Conservation (phyloP, 2,329 filamentous ascomycete genomes). For the Aspergillus neotritici region DNA sequence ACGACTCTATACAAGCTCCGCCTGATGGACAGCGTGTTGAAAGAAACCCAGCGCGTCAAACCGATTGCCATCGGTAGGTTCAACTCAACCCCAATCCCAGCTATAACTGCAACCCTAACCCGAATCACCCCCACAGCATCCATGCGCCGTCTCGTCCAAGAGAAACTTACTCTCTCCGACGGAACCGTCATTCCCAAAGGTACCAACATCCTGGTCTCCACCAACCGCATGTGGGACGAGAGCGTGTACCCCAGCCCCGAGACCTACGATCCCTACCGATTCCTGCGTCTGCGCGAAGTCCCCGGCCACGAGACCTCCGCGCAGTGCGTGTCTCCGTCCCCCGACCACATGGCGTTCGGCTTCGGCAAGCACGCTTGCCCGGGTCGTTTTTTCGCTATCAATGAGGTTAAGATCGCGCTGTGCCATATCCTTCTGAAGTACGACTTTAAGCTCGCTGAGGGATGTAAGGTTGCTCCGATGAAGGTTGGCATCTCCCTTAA, state of each 20-base stretch:
- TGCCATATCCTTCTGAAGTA: constrained; percentile 46
- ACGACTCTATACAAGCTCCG: constrained; percentile 35
- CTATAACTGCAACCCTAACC: background rate
- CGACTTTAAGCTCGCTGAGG: constrained; percentile 35
- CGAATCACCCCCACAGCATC: background rate
- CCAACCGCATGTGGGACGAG: constrained; percentile 5
- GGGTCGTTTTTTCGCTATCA: constrained; percentile 49
- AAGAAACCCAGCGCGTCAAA: constrained; percentile 35
- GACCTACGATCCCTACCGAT: constrained; percentile 11
- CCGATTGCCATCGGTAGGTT: constrained; percentile 17
- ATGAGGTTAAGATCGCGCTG: constrained; percentile 50
- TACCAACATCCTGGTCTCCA: constrained; percentile 1
- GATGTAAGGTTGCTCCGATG: background rate
- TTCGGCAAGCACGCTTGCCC: constrained; percentile 34
- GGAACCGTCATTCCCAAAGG: constrained; percentile 7
- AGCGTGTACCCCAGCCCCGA: constrained; percentile 2
- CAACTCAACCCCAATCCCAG: background rate
- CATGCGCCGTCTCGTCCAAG: background rate
- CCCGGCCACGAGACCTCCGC: constrained; percentile 5
- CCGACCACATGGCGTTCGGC: constrained; percentile 23
- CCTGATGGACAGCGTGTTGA: constrained; percentile 41
- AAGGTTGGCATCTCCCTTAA: background rate
- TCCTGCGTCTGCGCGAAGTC: constrained; percentile 3
- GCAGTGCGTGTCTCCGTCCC: constrained; percentile 15
- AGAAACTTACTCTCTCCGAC: constrained; percentile 8